Evolutionary conservation across 2,329 filamentous ascomycete species (phyloP).

Genomic region (Clonostachys rhizophaga): DNA sequence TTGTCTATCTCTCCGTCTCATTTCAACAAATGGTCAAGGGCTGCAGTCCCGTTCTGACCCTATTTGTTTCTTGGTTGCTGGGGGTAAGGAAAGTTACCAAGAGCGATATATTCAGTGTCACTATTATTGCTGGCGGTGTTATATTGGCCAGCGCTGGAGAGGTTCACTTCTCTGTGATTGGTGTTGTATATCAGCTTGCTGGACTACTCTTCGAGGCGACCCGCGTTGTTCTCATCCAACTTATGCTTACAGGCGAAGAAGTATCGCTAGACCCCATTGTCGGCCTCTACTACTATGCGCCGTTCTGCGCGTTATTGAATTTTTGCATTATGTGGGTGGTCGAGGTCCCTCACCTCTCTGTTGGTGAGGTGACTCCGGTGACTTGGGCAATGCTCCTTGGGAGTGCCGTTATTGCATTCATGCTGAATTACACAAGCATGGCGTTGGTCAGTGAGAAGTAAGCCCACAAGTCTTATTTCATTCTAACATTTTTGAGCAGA

Average conservation of each 20-base stretch:
- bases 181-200: conserved; percentile 65
- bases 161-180: conserved; percentile 62
- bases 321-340: conserved; percentile 61
- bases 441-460: conserved; percentile 54
- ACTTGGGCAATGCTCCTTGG: conserved; percentile 59
- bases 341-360: conserved; percentile 63
- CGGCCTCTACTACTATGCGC: conserved; percentile 85
- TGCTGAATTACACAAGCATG: conserved; percentile 78
- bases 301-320: conserved; percentile 80
- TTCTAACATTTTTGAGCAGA: conserved; percentile 40
- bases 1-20: conserved; percentile 62
- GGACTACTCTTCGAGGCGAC: conserved; percentile 79
- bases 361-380: conserved; percentile 47
- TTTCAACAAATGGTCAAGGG: conserved; percentile 72
- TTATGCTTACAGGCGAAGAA: conserved; percentile 70
- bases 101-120: conserved; percentile 38
- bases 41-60: conserved; percentile 60
- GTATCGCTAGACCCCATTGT: conserved; percentile 86
- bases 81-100: conserved; percentile 41
- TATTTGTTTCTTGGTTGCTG: conserved; percentile 58
- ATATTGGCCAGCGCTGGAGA: conserved; percentile 54
- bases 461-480: conserved; percentile 28
- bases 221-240: conserved; percentile 80
- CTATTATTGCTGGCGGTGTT: conserved; percentile 48
- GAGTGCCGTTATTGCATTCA: conserved; percentile 75